phyloP scores from a whole-genome alignment of 2,329 filamentous ascomycete genomes.

The Neofusicoccum sp. region DNA sequence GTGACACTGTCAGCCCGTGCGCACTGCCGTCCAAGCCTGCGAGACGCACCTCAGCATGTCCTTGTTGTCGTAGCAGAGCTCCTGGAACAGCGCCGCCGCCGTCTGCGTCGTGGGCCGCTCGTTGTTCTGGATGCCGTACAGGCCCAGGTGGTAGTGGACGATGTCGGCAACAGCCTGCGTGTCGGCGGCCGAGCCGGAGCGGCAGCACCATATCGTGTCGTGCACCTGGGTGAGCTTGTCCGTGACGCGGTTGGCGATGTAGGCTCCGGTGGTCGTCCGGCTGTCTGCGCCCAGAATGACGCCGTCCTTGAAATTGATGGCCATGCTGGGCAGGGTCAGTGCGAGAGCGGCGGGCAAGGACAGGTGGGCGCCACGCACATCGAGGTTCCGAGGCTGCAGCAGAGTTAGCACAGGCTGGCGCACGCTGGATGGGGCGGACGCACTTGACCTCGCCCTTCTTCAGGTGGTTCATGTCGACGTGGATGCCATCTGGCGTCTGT shows the following conservation, averaged over 20 bases:
- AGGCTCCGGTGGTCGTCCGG: constrained; percentile 93
- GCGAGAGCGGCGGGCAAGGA: constrained; percentile 22
- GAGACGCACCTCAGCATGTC: constrained; percentile 74
- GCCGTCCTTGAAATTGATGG: constrained; percentile 97
- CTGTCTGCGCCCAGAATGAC: constrained; percentile 98
- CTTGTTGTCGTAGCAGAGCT: constrained; percentile 98
- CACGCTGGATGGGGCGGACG: constrained; percentile 39
- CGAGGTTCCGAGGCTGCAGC: constrained; percentile 81
- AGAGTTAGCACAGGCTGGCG: background rate
- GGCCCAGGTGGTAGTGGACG: constrained; percentile 90
- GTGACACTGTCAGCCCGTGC: constrained; percentile 24
- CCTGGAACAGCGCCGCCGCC: constrained; percentile 93
- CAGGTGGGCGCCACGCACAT: constrained; percentile 63
- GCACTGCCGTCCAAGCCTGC: background rate
- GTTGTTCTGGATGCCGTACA: constrained; percentile 88
- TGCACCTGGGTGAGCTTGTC: constrained; percentile 98
- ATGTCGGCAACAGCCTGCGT: constrained; percentile 98
- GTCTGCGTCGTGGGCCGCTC: constrained; percentile 92
- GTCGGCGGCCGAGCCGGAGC: constrained; percentile 94
- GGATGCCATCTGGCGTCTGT: constrained; percentile 79
- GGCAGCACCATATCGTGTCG: constrained; percentile 99
- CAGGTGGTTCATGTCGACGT: constrained; percentile 96
- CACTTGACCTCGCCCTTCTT: constrained; percentile 99
- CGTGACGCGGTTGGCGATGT: constrained; percentile 98
- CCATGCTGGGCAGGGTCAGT: constrained; percentile 67